Evolutionary conservation across 192 early-diverging fungal species (phyloP).

Genomic region (Backusella mclennaniae): DNA sequence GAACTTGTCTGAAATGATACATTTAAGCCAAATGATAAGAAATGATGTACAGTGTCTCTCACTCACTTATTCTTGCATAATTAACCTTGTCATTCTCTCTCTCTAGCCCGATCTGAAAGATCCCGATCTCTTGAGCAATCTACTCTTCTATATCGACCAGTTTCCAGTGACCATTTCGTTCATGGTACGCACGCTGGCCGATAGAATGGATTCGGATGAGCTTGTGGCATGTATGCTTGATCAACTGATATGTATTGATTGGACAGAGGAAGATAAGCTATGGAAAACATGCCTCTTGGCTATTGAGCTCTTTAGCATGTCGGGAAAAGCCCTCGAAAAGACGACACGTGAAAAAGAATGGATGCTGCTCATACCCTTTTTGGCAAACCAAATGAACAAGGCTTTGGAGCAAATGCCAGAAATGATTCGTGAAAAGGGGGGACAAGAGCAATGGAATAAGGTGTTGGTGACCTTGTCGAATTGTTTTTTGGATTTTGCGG

Average conservation of each 20-base stretch:
- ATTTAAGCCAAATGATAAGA: not conserved
- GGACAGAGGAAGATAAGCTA: not conserved
- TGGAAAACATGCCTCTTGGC: not conserved
- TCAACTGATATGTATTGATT: slow-evolving; percentile 1
- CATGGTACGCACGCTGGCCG: not conserved
- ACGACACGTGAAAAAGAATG: not conserved
- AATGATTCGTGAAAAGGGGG: not conserved
- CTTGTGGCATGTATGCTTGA: not conserved
- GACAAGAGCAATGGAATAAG: not conserved
- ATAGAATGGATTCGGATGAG: not conserved
- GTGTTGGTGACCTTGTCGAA: not conserved
- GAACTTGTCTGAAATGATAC: not conserved
- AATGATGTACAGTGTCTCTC: not conserved
- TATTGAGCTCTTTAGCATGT: not conserved
- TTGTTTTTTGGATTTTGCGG: slow-evolving; percentile 10
- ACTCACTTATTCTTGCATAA: not conserved
- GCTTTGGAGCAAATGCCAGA: not conserved
- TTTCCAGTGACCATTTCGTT: not conserved
- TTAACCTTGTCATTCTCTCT: not conserved
- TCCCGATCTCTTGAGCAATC: not conserved
- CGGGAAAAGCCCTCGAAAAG: not conserved
- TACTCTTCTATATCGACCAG: not conserved
- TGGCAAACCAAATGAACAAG: not conserved
- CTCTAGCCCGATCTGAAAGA: not conserved
- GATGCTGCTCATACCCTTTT: slow-evolving; percentile 8